These are phyloP conservation scores for Hymenoscyphus salicellus DNA, from an alignment of 2,329 filamentous ascomycete species.

Conservation along the genomic window DNA sequence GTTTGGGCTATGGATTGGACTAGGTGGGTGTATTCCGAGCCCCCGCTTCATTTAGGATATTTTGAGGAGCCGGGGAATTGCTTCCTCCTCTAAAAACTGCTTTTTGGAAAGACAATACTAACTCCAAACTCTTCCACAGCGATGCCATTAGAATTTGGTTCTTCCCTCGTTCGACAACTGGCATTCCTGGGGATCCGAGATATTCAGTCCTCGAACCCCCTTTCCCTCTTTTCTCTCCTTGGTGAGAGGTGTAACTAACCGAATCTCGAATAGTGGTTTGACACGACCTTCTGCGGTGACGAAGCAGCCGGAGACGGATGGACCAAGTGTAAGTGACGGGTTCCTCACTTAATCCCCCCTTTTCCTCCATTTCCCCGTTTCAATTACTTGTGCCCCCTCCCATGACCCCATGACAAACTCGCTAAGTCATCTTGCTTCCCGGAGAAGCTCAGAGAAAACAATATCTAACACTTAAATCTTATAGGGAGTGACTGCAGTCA, in stretches of 20 bases:
- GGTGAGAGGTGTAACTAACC: neutral
- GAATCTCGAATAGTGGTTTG: slow-evolving; percentile 45
- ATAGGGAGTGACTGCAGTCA: slow-evolving; percentile 45
- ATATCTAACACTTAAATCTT: neutral
- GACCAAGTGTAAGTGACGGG: slow-evolving; percentile 35
- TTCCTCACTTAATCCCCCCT: neutral
- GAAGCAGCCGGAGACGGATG: slow-evolving; percentile 65
- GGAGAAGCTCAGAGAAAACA: neutral
- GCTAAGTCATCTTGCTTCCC: neutral
- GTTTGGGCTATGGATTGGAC: slow-evolving; percentile 62
- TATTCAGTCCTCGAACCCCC: slow-evolving; percentile 57
- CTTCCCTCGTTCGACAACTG: slow-evolving; percentile 54
- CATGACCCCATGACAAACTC: too few species aligned
- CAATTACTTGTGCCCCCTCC: too few species aligned
- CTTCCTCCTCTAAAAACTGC: too few species aligned
- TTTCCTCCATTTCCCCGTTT: too few species aligned
- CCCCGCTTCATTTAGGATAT: too few species aligned
- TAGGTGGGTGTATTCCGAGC: too few species aligned
- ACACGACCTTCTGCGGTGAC: slow-evolving; percentile 81
- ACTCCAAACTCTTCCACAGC: slow-evolving; percentile 8
- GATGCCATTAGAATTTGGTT: slow-evolving; percentile 48
- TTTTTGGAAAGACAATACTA: too few species aligned
- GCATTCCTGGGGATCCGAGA: slow-evolving; percentile 68
- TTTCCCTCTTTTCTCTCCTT: slow-evolving; percentile 42
- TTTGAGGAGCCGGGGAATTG: too few species aligned